Percentiles rank a stretch among this genome's conserved stretches.
phyloP scores from a whole-genome alignment of 331 rosid genomes.

The Phaseolus coccineus region DNA sequence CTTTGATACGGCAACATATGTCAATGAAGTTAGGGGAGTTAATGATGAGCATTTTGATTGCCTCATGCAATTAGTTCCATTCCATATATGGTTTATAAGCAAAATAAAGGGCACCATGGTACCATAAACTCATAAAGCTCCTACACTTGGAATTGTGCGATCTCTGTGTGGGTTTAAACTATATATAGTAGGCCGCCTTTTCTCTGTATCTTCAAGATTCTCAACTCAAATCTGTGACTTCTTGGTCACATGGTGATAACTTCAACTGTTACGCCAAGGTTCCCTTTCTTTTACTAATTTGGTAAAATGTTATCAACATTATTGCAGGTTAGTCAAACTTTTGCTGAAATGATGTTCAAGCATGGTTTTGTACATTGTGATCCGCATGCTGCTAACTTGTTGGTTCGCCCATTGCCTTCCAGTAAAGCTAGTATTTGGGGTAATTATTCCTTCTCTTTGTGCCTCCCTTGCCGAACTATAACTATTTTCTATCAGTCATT shows the following conservation, averaged over 20 bases:
- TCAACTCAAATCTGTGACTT: slow-evolving; percentile 19
- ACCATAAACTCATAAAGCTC: neutral
- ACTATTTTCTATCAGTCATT: slow-evolving; percentile 25
- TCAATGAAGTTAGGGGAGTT: slow-evolving; percentile 31
- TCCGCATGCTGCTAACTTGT: slow-evolving; percentile 93
- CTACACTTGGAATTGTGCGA: neutral
- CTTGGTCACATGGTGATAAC: slow-evolving; percentile 22
- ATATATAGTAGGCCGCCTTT: neutral
- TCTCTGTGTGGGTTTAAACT: slow-evolving; percentile 1
- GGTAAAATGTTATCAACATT: slow-evolving; percentile 35
- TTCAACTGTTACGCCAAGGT: slow-evolving; percentile 4
- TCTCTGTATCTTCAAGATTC: slow-evolving; percentile 24
- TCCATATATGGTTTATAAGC: slow-evolving; percentile 30
- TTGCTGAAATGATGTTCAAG: slow-evolving; percentile 99
- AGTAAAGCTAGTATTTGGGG: slow-evolving; percentile 70
- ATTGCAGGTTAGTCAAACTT: slow-evolving; percentile 85
- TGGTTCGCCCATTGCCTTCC: slow-evolving; percentile 87
- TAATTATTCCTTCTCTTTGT: slow-evolving; percentile 46
- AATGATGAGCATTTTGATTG: slow-evolving; percentile 34
- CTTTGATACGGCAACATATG: slow-evolving; percentile 17
- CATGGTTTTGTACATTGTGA: slow-evolving; percentile 99
- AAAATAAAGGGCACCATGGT: neutral
- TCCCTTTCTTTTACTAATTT: slow-evolving; percentile 8
- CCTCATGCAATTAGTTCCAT: slow-evolving; percentile 26
- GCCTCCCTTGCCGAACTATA: neutral